Evolutionary conservation across 805 yeast genomes (phyloP).

Genomic region (Metschnikowia gelsemii): DNA sequence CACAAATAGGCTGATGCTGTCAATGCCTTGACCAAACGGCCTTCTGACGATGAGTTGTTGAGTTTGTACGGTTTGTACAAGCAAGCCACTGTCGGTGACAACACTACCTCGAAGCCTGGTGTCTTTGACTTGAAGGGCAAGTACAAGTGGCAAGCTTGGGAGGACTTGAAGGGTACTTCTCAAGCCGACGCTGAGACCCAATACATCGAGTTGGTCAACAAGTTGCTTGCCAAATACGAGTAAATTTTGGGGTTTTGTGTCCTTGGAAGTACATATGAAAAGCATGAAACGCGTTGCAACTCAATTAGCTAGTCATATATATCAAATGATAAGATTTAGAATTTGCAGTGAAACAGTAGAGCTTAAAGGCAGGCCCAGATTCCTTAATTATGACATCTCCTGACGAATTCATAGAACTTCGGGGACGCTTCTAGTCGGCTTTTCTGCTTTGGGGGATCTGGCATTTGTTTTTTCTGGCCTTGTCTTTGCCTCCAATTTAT

Average conservation of each 20-base stretch:
- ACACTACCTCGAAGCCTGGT: conserved; percentile 83
- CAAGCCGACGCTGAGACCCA: conserved; percentile 89
- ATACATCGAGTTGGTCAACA: conserved; percentile 67
- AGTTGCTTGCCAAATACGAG: conserved; percentile 50
- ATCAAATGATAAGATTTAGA: no score
- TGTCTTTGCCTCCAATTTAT: not conserved
- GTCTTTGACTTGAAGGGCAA: conserved; percentile 90
- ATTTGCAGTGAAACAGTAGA: no score
- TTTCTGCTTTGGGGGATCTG: no score
- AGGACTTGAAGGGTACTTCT: conserved; percentile 75
- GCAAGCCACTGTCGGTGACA: conserved; percentile 97
- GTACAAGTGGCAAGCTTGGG: conserved; percentile 98
- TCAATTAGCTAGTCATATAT: not conserved
- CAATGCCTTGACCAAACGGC: conserved; percentile 69
- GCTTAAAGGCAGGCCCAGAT: no score
- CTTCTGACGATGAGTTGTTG: conserved; percentile 83
- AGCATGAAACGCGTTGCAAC: not conserved
- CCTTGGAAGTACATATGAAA: not conserved
- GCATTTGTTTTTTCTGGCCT: not conserved
- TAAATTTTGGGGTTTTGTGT: conserved; percentile 12
- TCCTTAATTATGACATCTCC: no score
- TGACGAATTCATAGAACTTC: no score
- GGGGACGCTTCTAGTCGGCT: not conserved
- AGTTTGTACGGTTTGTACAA: conserved; percentile 89
- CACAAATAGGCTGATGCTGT: conserved; percentile 73